Evolutionary conservation across 1,284 basidiomycete genomes (phyloP).

Genomic region (Wolfiporia cocos): DNA sequence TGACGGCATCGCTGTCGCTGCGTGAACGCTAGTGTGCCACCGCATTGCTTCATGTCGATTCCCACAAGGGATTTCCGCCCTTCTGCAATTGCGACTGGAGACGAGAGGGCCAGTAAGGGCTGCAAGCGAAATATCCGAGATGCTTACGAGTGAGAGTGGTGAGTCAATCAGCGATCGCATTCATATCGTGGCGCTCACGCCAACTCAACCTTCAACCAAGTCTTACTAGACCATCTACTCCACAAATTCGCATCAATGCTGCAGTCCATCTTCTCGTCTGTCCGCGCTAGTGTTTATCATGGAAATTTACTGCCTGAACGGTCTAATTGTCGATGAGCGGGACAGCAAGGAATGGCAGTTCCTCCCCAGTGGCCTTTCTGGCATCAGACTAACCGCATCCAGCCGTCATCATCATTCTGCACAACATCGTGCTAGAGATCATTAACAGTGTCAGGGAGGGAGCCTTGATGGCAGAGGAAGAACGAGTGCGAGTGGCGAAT

Average conservation of each 20-base stretch:
- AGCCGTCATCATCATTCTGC: slow-evolving; percentile 77
- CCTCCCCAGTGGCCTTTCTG: slow-evolving; percentile 84
- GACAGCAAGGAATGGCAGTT: slow-evolving; percentile 96
- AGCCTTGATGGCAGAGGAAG: slow-evolving; percentile 56
- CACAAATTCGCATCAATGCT: slow-evolving; percentile 73
- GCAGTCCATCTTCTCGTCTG: slow-evolving; percentile 84
- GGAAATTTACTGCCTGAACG: slow-evolving; percentile 26
- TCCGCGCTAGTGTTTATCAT: slow-evolving; percentile 53
- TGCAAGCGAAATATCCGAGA: slow-evolving; percentile 43
- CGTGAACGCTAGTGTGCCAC: slow-evolving; percentile 61
- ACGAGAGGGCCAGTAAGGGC: slow-evolving; percentile 72
- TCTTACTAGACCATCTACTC: slow-evolving; percentile 83
- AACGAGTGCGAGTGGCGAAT: slow-evolving; percentile 67
- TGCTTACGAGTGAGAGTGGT: slow-evolving; percentile 78
- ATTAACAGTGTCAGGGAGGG: slow-evolving; percentile 75
- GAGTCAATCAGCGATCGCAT: no score
- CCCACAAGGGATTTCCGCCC: slow-evolving; percentile 86
- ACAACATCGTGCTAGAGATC: slow-evolving; percentile 91
- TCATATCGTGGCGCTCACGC: no score
- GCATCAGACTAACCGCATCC: slow-evolving; percentile 83
- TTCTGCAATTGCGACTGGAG: slow-evolving; percentile 91
- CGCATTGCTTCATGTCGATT: slow-evolving; percentile 43
- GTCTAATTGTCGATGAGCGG: slow-evolving; percentile 54
- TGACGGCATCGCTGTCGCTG: slow-evolving; percentile 71
- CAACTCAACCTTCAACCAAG: slow-evolving; percentile 50